Conservation (phyloP, 345 rosid species). For the Mangifera indica region DNA sequence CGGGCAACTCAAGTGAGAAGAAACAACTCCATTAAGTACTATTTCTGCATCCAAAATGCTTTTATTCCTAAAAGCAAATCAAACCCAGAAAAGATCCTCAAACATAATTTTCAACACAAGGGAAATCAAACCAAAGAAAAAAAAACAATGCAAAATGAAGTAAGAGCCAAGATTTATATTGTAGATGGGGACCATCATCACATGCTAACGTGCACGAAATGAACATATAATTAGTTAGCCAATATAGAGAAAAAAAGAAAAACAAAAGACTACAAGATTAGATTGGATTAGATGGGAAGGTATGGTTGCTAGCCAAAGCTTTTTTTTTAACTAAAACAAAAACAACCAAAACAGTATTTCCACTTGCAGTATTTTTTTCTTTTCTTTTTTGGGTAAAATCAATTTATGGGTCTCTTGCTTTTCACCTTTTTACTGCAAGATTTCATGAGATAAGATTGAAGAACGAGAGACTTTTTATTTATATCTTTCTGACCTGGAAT, state of each 20-base stretch:
- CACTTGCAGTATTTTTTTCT: conserved; percentile 33
- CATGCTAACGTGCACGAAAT: conserved; percentile 82
- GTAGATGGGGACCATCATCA: conserved; percentile 67
- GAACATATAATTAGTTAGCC: conserved; percentile 38
- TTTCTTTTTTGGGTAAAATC: conserved; percentile 30
- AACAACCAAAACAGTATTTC: conserved; percentile 46
- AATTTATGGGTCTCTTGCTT: conserved; percentile 26
- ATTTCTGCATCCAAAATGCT: conserved; percentile 36
- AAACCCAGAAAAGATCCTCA: conserved; percentile 32
- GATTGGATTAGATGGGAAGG: conserved; percentile 49
- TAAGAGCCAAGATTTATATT: conserved; percentile 23
- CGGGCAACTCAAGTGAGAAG: conserved; percentile 32
- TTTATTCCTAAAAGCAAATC: conserved; percentile 29
- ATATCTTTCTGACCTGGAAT: conserved; percentile 54
- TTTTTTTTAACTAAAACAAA: conserved; percentile 23
- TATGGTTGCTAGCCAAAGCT: conserved; percentile 58
- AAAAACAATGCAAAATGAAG: conserved; percentile 32
- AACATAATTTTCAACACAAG: conserved; percentile 9
- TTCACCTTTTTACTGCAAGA: conserved; percentile 39
- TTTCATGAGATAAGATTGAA: conserved; percentile 39
- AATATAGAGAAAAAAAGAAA: conserved; percentile 22
- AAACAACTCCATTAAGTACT: conserved; percentile 14
- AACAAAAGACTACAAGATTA: conserved; percentile 19
- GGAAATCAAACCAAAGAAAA: neutral
- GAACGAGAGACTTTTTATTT: conserved; percentile 21